phyloP scores from a whole-genome alignment of 345 rosid genomes.

The Durio zibethinus region DNA sequence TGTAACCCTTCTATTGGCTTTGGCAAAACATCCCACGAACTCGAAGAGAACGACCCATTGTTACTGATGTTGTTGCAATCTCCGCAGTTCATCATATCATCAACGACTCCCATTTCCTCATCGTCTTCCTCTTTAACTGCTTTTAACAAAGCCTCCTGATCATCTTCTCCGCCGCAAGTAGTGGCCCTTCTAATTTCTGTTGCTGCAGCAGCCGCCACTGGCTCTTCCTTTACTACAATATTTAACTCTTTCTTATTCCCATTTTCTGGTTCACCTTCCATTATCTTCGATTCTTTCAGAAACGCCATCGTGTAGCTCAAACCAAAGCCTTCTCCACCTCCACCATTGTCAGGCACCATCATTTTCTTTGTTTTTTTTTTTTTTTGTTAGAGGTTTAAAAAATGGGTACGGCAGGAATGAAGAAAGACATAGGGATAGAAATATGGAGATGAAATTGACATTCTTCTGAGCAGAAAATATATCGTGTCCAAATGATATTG shows the following conservation, averaged over 20 bases:
- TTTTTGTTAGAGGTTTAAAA: neutral
- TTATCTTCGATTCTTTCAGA: neutral
- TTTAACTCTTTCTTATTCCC: neutral
- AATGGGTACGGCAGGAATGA: neutral
- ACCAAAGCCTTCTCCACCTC: constrained; percentile 8
- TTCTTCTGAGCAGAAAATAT: neutral
- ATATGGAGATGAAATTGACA: neutral
- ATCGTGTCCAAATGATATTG: neutral
- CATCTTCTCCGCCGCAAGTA: neutral
- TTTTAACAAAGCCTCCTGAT: constrained; percentile 3
- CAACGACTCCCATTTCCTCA: neutral
- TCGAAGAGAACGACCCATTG: constrained; percentile 29
- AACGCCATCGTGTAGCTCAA: neutral
- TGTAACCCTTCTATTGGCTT: constrained; percentile 56
- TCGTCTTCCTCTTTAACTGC: constrained; percentile 23
- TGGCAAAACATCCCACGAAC: constrained; percentile 31
- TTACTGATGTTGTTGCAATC: neutral
- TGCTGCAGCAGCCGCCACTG: neutral
- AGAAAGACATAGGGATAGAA: neutral
- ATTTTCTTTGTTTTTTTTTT: neutral
- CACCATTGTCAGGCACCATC: constrained; percentile 19
- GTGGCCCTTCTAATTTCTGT: neutral
- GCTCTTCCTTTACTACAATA: neutral
- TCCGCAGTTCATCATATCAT: neutral
- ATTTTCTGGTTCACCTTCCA: neutral